phyloP scores from a whole-genome alignment of 1,139 yeast species.

The Yamadazyma membranifaciens region DNA sequence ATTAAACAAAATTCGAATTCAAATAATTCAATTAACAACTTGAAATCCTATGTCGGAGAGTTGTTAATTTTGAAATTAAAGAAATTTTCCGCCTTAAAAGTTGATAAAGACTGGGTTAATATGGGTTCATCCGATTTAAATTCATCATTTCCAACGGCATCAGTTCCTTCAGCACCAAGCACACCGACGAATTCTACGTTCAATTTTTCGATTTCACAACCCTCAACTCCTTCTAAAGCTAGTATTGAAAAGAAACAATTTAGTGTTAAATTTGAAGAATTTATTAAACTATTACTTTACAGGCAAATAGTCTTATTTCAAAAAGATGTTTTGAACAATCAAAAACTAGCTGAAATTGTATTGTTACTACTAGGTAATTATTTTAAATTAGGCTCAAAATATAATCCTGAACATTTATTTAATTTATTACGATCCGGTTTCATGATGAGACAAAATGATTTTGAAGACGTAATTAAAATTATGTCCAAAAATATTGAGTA shows the following conservation, averaged over 20 bases:
- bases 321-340: constrained; percentile 28
- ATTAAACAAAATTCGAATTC: constrained; percentile 16
- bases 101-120: constrained; percentile 55
- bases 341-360: constrained; percentile 31
- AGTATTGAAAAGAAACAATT: not conserved
- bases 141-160: constrained; percentile 50
- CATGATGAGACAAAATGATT: constrained; percentile 31
- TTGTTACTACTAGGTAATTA: constrained; percentile 31
- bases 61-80: constrained; percentile 21
- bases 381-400: constrained; percentile 21
- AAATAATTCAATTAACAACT: not conserved
- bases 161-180: not conserved
- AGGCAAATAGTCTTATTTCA: constrained; percentile 43
- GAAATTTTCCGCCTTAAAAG: constrained; percentile 17
- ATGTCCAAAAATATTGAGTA: constrained; percentile 19
- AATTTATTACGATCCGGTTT: constrained; percentile 37
- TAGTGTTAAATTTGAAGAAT: constrained; percentile 3
- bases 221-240: constrained; percentile 1
- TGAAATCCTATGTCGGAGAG: constrained; percentile 8
- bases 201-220: constrained; percentile 3
- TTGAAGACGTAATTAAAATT: constrained; percentile 17
- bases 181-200: constrained; percentile 1
- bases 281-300: constrained; percentile 36
- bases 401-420: constrained; percentile 28
- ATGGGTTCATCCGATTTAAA: constrained; percentile 24